phyloP scores from a whole-genome alignment of 495 filamentous ascomycete genomes.

The Lasiosphaeria miniovina region DNA sequence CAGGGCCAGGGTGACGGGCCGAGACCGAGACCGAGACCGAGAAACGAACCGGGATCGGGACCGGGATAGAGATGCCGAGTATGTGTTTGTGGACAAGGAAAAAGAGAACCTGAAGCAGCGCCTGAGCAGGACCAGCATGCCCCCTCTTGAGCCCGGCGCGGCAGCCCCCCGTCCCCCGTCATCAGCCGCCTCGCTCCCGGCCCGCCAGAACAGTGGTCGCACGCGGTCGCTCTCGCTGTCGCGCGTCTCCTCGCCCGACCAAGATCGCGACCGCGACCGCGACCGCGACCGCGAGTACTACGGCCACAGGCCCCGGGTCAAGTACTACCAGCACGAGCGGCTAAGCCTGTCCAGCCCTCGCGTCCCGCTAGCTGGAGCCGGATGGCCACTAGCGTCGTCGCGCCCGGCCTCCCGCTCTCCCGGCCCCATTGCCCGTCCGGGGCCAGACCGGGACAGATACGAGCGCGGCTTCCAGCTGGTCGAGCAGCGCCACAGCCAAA shows the following conservation, averaged over 20 bases:
- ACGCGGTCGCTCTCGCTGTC: slow-evolving; percentile 19
- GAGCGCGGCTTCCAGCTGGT: slow-evolving; percentile 1
- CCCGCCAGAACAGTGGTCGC: not conserved
- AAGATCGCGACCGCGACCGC: slow-evolving; percentile 2
- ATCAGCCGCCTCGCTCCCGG: not conserved
- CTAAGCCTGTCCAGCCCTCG: slow-evolving; percentile 11
- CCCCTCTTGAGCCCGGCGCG: not conserved
- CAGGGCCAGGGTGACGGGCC: not conserved
- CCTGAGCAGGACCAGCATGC: not conserved
- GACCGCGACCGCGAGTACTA: not conserved
- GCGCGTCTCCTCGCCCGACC: not conserved
- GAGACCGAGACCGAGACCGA: slow-evolving; percentile 1
- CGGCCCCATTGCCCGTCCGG: not conserved
- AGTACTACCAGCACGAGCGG: slow-evolving; percentile 22
- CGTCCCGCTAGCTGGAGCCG: not conserved
- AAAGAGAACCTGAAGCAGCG: slow-evolving; percentile 16
- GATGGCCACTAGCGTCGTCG: slow-evolving; percentile 10
- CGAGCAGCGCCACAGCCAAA: slow-evolving; percentile 1
- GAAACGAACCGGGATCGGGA: slow-evolving; percentile 7
- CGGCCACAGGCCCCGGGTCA: slow-evolving; percentile 1
- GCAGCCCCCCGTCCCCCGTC: not conserved
- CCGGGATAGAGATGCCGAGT: not conserved
- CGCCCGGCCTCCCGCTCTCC: not conserved
- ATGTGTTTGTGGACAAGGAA: slow-evolving; percentile 6
- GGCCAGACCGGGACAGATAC: not conserved